Conservation (phyloP, 305 asterid species). For the Rubia peregrina region DNA sequence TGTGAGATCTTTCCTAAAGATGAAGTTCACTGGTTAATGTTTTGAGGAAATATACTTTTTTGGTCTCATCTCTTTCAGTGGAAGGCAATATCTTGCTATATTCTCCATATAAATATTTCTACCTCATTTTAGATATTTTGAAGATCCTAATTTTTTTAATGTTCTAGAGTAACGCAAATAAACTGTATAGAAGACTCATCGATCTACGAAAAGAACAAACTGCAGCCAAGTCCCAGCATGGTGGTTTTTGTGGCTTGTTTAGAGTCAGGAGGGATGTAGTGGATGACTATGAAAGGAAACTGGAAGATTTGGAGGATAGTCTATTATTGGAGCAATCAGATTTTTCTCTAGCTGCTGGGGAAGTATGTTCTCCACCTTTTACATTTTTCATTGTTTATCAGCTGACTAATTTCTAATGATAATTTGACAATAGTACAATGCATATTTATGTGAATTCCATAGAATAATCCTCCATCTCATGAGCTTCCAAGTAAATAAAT, state of each 20-base stretch:
- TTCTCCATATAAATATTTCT: background rate
- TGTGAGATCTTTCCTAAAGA: background rate
- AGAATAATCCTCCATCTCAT: background rate
- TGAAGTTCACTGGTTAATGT: background rate
- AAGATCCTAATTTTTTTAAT: background rate
- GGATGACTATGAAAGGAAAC: slow-evolving; percentile 60
- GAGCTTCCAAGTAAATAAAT: background rate
- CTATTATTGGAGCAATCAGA: slow-evolving; percentile 50
- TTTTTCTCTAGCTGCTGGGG: slow-evolving; percentile 40
- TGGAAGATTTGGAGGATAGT: slow-evolving; percentile 59
- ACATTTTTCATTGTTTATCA: background rate
- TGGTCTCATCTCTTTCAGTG: background rate
- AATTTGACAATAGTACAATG: background rate
- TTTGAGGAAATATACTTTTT: background rate
- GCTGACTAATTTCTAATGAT: background rate
- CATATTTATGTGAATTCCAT: background rate
- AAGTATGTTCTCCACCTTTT: slow-evolving; percentile 36
- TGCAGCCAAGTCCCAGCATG: slow-evolving; percentile 30
- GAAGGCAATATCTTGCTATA: background rate
- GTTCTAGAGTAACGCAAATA: slow-evolving; percentile 46
- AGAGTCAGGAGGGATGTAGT: slow-evolving; percentile 35
- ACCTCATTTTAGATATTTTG: background rate
- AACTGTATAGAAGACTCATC: slow-evolving; percentile 43
- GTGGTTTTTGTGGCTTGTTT: slow-evolving; percentile 54
- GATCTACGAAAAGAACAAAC: slow-evolving; percentile 32